Evolutionary conservation across 2,329 filamentous ascomycete species (phyloP), one percentile per base, ranked within the genome.

Genomic region (Phymatotrichopsis omnivora): DNA sequence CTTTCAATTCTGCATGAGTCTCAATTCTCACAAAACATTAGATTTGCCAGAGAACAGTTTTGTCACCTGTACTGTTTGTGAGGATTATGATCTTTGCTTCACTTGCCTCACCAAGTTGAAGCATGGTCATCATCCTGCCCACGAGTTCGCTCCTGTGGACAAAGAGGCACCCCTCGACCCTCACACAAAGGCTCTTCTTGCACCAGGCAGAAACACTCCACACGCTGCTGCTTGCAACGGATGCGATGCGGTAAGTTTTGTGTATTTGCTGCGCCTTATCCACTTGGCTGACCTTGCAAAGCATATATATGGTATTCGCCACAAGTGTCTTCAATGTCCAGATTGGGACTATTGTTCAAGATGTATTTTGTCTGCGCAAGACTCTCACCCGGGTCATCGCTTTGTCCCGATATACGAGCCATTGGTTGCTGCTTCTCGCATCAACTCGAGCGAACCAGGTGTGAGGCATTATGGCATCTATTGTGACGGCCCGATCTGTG

Each of bases 261-360:
- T 2, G 27, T 7, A 19, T 29, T 34, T 38, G 31, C n/a, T 10
- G 6, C 16, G 7, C 22, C 14, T 27, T 4, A 25, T 22, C 14
- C n/a, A 33, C 19, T 30, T 29, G 11, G 23, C 20, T 37, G 7
- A 24, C 24, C 23, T 41, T 31, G 42, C 36, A 27, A 52, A 79
- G 72, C 78, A 77, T 63, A 91, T 98, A 59, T 72, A 74, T 57
- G 93, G 91, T 57, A 73, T 94, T 46, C 89, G 91, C 57, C 82
- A 96, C 75, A 98, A 98, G 73, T 98, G 91, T 64, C 72, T 96
- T 54, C 80, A 85, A 62, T 98, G 91, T 69, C 91, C 93, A 32
- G 91, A 98, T 64, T 98, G 85, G 82, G 91, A 98, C 61, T 96
- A 84, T 67, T 98, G 91, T 70, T 72, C 74, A 19, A 69, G 75